These are phyloP conservation scores for Silene coronaria DNA, from an alignment of 179 eudicot species.

Conservation along the genomic window DNA sequence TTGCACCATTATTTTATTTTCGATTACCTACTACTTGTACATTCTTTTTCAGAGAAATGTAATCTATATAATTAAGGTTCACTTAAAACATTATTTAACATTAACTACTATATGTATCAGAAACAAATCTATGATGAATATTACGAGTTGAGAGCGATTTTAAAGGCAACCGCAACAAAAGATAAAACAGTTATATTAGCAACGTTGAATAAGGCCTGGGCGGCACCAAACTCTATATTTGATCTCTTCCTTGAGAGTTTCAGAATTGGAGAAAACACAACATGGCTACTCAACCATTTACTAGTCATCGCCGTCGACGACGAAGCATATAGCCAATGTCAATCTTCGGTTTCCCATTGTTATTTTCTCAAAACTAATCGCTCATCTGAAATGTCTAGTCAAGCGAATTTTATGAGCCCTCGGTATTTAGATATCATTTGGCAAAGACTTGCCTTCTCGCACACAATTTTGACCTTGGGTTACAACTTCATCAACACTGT, in stretches of 20 bases:
- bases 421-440: slow-evolving; percentile 31
- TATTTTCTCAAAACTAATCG: slow-evolving; percentile 27
- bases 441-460: slow-evolving; percentile 32
- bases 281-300: slow-evolving; percentile 36
- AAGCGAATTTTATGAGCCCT: slow-evolving; percentile 26
- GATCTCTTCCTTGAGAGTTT: slow-evolving; percentile 58
- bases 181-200: slow-evolving; percentile 53
- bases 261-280: slow-evolving; percentile 39
- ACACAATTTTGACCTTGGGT: slow-evolving; percentile 30
- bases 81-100: too few relatives aligned
- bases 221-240: slow-evolving; percentile 46
- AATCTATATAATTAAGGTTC: too few relatives aligned
- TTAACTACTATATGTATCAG: too few relatives aligned
- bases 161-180: slow-evolving; percentile 33
- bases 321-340: slow-evolving; percentile 46
- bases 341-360: slow-evolving; percentile 36
- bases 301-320: slow-evolving; percentile 43
- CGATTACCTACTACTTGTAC: too few relatives aligned
- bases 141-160: slow-evolving; percentile 20
- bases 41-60: too few relatives aligned
- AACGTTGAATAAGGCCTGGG: slow-evolving; percentile 56
- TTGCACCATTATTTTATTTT: too few relatives aligned
- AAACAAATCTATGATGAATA: slow-evolving; percentile 9
- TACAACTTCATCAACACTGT: slow-evolving; percentile 48
- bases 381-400: slow-evolving; percentile 27